Evolutionary conservation across 176 grass and related monocot species (phyloP), one percentile per base, ranked within the genome.

Genomic region (Elymus sibiricus): DNA sequence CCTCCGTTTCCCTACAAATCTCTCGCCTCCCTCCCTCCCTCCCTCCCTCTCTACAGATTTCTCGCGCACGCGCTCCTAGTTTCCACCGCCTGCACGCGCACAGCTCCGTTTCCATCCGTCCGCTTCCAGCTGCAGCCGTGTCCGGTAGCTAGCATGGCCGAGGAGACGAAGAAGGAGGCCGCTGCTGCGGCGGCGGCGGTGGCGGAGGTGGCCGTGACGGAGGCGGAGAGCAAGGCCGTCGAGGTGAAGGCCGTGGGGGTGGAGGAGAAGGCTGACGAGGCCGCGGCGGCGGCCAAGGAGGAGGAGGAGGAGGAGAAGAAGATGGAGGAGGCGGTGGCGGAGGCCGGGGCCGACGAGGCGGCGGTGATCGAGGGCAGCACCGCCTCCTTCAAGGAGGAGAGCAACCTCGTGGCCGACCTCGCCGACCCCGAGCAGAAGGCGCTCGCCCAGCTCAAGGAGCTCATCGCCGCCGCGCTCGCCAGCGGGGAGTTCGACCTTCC

Each of bases 401-500:
- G 87, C 55, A 94, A 90, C 74, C 67, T 85, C 17, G 90, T 88
- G 6, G 71, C 90, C 32, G 90, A 90, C 11, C 87, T 94, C 51
- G 78, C 83, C 8, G 90, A 92, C 82, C 87, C 79, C 7, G 85
- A 94, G 69, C 88, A 7, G 16, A 94, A 78, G 74, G 93, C 90
- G 53, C 90, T 94, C 26, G 85, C 83, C 24, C 81, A 94, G 87
- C 82, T 94, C 85, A 92, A 92, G 87, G 74, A 87, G 27, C 92
- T 92, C 39, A 85, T 94, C 60, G 87, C 85, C 19, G 61, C 84
- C 14, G 92, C 92, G 29, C 90, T 94, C 78, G 84, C 84, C 31
- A 76, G 25, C 90, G 83, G 86, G 12, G 92, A 94, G 82, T 92
- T 94, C 74, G 69, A 80, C 32, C 60, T 85, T 49, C 81, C 74